phyloP scores from a whole-genome alignment of 441 rosid species.

The Aleurites moluccanus region DNA sequence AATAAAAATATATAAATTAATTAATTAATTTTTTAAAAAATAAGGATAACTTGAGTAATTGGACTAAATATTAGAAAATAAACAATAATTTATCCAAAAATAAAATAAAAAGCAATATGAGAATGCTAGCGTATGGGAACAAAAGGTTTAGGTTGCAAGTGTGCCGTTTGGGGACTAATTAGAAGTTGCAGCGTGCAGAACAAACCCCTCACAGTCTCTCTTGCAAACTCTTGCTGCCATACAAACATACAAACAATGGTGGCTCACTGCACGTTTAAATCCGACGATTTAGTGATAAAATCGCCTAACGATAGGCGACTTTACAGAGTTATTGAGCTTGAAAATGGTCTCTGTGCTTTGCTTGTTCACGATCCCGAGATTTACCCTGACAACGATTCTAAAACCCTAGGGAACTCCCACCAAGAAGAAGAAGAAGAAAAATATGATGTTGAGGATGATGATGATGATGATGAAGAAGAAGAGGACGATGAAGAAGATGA shows the following conservation, averaged over 20 bases:
- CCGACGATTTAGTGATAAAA: constrained; percentile 68
- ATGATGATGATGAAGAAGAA: constrained; percentile 26
- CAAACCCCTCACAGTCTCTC: not conserved
- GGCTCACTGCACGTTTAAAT: constrained; percentile 39
- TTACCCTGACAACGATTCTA: constrained; percentile 41
- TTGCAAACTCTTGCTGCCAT: too few relatives aligned
- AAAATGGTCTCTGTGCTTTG: constrained; percentile 77
- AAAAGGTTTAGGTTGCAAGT: not conserved
- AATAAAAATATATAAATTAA: too few relatives aligned
- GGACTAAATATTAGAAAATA: too few relatives aligned
- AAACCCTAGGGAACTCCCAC: constrained; percentile 22
- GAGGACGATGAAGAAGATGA: constrained; percentile 28
- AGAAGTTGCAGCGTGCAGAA: not conserved
- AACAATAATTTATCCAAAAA: too few relatives aligned
- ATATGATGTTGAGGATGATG: constrained; percentile 29
- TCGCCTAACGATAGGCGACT: constrained; percentile 78
- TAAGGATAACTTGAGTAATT: too few relatives aligned
- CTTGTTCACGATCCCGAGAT: constrained; percentile 97
- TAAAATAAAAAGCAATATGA: not conserved
- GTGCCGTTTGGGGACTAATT: not conserved
- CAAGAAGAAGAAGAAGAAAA: constrained; percentile 33
- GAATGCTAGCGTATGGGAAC: not conserved
- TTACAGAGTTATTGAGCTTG: constrained; percentile 67
- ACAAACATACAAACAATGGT: constrained; percentile 32
- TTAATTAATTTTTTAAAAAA: too few relatives aligned